Evolutionary conservation across 2,329 filamentous ascomycete species (phyloP), one percentile per base, ranked within the genome.

Genomic region (Pyricularia sp.): DNA sequence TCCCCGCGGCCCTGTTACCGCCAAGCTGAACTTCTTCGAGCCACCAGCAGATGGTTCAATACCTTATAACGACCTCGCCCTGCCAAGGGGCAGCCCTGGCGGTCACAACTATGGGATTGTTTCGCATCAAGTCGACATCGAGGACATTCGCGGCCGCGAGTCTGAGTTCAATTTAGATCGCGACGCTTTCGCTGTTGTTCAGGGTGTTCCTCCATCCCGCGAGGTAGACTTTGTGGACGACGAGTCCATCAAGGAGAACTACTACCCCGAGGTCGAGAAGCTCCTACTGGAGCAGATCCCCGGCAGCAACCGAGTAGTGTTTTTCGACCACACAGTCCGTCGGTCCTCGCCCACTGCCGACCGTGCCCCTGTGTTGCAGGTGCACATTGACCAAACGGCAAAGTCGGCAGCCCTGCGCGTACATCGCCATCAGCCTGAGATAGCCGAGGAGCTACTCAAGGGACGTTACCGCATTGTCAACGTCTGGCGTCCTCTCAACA

Each of bases 241-340:
- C 74, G 86, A 83, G 12, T 86, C 86, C 70, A 92, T 97, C 78
- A 80, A 86, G 74, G 74, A 80, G 1, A 84, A 88, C 68, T 97
- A 97, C 83, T 97, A 97, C 81, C 90, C 92, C 0, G 93, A 97
- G 76, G 86, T 97, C 10, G 90, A 94, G 79, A 77, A 84, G 66
- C 81, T 97, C 30, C 81, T 97, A 0, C 80, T 93, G 58, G 58
- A 64, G 31, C 55, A 20, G 55, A 87, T 85, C 33, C 89, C 86
- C 20, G 86, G 86, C 3, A 86, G 83, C 2, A 76, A 75, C 31
- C 81, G 82, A 26, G 76, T 88, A 72, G 83, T 86, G 79, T 86
- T 89, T 74, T 90, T 89, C 74, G 85, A 88, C 77, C 86, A 88
- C 77, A 88, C 85, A 4, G 85, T 89, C 71, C 77, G 77, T 7